Evolutionary conservation across 2,329 filamentous ascomycete genomes (phyloP), one percentile per base, ranked within the genome.

Genomic region (Huntiella bhutanensis): DNA sequence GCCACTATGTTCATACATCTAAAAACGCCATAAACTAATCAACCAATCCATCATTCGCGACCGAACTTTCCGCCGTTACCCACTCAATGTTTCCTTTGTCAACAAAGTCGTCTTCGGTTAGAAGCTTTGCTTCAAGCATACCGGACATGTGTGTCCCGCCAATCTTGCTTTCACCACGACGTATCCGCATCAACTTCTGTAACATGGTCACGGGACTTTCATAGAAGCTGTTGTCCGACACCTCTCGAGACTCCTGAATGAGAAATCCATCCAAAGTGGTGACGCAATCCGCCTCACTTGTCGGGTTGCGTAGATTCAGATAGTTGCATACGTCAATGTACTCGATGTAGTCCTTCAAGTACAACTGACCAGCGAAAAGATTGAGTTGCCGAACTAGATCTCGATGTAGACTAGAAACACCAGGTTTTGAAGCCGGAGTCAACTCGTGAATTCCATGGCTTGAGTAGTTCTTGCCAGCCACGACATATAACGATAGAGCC

Each of bases 291-390:
- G 53, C 51, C 4, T 48, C 40, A 6, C 49, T 36, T 8, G 48
- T 36, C 0, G 46, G 42, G 49, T 57, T 62, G 0, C 62, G 57
- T 0, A 80, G 53, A 0, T 74, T 69, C 0, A 82, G 58, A 36
- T 66, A 67, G 1, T 61, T 55, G 49, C 74, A 78, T 0, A 69
- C 54, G 1, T 60, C 55, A 0, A 56, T 51, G 51, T 83, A 85
- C 45, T 81, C 69, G 0, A 59, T 49, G 38, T 65, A 71, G 0
- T 63, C 66, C 0, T 55, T 57, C 6, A 83, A 61, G 52, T 82
- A 84, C 0, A 83, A 62, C 46, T 80, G 75, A 0, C 80, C 80
- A 0, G 80, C 64, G 46, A 85, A 83, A 0, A 84, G 58, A 37
- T 80, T 78, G 0, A 84, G 63, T 47, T 72, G 63, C 0, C 63